Conservation (phyloP, 208 protist genomes). For the Sergeia podlipaevii region DNA sequence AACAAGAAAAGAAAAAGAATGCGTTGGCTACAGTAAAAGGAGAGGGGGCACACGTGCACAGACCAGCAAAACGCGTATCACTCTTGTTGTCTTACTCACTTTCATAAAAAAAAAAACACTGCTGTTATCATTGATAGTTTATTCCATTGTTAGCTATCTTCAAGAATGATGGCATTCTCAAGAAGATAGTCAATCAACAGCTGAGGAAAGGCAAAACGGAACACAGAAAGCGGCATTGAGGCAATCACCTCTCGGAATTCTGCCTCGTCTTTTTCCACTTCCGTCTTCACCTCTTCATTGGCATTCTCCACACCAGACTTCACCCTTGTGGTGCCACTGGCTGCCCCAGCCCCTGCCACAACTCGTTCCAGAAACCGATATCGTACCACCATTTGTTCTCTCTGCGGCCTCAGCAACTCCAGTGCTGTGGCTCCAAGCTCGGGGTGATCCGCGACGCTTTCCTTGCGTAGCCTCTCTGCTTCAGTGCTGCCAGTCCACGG, state of each 20-base stretch:
- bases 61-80: background rate
- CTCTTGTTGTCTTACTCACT: background rate
- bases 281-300: background rate
- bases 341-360: background rate
- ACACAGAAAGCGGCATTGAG: constrained; percentile 73
- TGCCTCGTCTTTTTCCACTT: background rate
- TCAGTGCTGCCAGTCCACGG: constrained; percentile 37
- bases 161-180: constrained; percentile 47
- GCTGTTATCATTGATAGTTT: background rate
- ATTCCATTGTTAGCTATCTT: constrained; percentile 5
- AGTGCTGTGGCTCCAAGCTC: constrained; percentile 14
- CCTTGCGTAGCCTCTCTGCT: constrained; percentile 37
- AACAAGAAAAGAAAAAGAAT: constrained; percentile 18
- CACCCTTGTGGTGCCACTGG: background rate
- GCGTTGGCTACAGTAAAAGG: background rate
- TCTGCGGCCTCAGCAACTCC: constrained; percentile 26
- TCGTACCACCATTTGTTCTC: constrained; percentile 66
- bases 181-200: constrained; percentile 78
- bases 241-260: constrained; percentile 7
- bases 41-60: background rate
- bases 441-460: constrained; percentile 19
- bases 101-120: constrained; percentile 7
- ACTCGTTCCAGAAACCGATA: constrained; percentile 21
- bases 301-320: background rate
- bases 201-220: constrained; percentile 69